Evolutionary conservation across 371 early-diverging fungal genomes (phyloP), one percentile per base, ranked within the genome.

Genomic region (Rhizopus arrhizus): DNA sequence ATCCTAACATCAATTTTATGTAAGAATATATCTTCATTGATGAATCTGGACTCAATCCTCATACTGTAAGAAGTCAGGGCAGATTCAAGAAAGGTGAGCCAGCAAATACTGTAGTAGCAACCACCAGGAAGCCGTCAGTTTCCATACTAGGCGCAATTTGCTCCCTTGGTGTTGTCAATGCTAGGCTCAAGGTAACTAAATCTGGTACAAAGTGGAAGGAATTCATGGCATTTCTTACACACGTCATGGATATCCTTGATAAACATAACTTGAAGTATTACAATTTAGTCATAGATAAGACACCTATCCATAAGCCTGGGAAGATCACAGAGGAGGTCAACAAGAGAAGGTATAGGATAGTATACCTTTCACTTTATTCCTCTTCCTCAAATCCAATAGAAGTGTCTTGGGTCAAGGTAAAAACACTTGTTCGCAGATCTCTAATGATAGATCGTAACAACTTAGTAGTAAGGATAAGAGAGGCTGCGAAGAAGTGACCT

Each of bases 21-120:
- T 5, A 3, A 53, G 59, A 42, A 38, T 58, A 40, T 15, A 34
- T 65, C 32, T 59, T 59, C 10, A 59, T 59, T n/a, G n/a, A n/a
- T n/a, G n/a, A n/a, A n/a, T n/a, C n/a, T n/a, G n/a, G n/a, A n/a
- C n/a, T n/a, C n/a, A n/a, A 34, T 65, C 32, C 56, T 59, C 10
- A 38, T 38, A 38, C 40, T 5, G 40, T 5, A 38, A 38, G 40
- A 38, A 38, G 40, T 5, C 6, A 38, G 40, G 40, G 5, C 3
- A 5, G 6, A 5, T 5, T 5, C 0, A 38, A 5, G 40, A 38
- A 38, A 38, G 6, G 40, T 38, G 40, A 38, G 40, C 40, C 5
- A 4, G 40, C 40, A 38, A 5, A 38, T 2, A 0, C 13, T 38
- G 40, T 38, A 38, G 40, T 38, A 5, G 6, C 40, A 38, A 5